Evolutionary conservation across 1,284 basidiomycete species (phyloP).

Genomic region (Pascua guehoae): DNA sequence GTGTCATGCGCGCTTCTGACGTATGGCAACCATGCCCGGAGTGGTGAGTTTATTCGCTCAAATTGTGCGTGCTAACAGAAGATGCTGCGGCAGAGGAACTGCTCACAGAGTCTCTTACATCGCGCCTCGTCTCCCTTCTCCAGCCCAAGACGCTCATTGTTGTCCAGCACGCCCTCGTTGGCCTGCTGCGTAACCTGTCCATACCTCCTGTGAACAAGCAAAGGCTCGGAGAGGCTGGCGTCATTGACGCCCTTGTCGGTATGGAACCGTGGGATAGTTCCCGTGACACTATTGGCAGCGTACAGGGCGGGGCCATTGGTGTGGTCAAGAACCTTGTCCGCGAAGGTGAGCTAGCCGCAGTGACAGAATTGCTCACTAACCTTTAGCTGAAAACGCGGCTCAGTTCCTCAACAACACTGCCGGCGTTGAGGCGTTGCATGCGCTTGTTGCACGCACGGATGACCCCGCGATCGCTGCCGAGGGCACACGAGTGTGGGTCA

Average conservation of each 20-base stretch:
- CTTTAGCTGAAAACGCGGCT: conserved; percentile 12
- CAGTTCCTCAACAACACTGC: conserved; percentile 15
- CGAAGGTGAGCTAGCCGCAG: not conserved
- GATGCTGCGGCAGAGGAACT: conserved; percentile 5
- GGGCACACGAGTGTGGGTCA: conserved; percentile 53
- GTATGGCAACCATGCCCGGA: conserved; percentile 55
- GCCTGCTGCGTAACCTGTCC: conserved; percentile 76
- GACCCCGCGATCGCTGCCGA: conserved; percentile 80
- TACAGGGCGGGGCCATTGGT: conserved; percentile 84
- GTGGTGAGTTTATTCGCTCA: conserved; percentile 55
- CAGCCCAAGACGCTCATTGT: conserved; percentile 61
- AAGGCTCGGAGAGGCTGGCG: conserved; percentile 60
- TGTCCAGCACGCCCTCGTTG: conserved; percentile 77
- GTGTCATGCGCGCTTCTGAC: conserved; percentile 50
- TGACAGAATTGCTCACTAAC: not conserved
- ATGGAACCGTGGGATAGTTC: conserved; percentile 69
- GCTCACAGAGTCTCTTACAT: conserved; percentile 1
- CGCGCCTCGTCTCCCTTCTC: conserved; percentile 54
- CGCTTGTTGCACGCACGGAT: conserved; percentile 72
- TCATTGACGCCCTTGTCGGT: conserved; percentile 62
- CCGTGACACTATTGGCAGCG: conserved; percentile 72
- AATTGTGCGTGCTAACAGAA: conserved; percentile 1
- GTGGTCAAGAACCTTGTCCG: conserved; percentile 72
- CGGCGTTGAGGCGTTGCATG: conserved; percentile 62
- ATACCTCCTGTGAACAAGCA: conserved; percentile 63